Base-by-base conservation (phyloP, 2,329 filamentous ascomycete species). In the Volutella citrinella region DNA sequence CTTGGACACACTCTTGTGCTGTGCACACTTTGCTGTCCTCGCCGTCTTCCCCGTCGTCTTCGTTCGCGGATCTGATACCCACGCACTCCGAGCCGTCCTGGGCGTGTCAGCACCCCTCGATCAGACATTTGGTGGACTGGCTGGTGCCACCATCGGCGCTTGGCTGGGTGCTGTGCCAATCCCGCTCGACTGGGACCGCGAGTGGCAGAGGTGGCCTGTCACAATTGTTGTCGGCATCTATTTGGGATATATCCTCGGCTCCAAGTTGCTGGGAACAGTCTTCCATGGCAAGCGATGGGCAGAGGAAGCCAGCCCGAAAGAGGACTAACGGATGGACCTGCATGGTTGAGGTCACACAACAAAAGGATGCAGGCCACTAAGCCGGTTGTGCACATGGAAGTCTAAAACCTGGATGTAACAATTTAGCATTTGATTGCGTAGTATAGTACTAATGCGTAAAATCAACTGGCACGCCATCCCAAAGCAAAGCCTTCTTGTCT, bases 161-260 rank as follows among this genome's bases (percentile, higher is more conserved):
- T 97, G 93, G 93, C 66, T 95, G 25, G 93, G 93, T 5, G 93
- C 93, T 7, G 80, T 97, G 33, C 93, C 94, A 0, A 97, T 98
- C 50, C 93, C 93, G 3, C 69, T 98, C 48, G 93, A 98, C 60
- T 97, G 91, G 91, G 93, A 98, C 60, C 81, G 93, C n/a, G 89
- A 95, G 51, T 98, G 93, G 93, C 93, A 98, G 76, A 87, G 84
- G 61, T 98, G 91, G 86, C 93, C 93, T 0, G 83, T 97, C 29
- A 98, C 93, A 0, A 85, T 98, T 38, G 65, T 97, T 5, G 80
- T 78, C 3, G 93, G 93, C 4, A 72, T 85, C 13, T 97, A 95
- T 61, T 64, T 78, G 6, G 93, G 93, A 2, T 89, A 86, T 60
- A 70, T 78, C 2, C 46, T 87, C 10, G 89, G 89, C 2, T 82